Evolutionary conservation across 805 yeast species (phyloP).

Genomic region (Saccharomycopsis guyanensis): DNA sequence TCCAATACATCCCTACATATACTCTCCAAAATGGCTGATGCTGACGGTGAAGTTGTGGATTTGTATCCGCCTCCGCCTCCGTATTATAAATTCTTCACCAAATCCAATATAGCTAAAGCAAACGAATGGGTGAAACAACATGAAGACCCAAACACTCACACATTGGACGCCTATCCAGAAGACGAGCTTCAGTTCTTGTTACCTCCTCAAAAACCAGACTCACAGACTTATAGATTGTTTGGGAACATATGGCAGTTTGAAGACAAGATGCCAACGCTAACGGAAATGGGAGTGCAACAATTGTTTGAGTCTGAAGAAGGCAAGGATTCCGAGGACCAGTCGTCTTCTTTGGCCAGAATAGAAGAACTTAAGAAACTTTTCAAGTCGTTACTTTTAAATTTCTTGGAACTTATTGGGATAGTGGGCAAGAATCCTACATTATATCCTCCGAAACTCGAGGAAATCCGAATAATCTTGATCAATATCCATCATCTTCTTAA

Average conservation of each 20-base stretch:
- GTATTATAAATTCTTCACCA: conserved; percentile 64
- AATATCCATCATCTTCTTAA: conserved; percentile 89
- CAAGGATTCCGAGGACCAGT: conserved; percentile 25
- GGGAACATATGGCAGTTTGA: conserved; percentile 80
- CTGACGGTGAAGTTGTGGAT: conserved; percentile 44
- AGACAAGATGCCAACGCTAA: conserved; percentile 69
- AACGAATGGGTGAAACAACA: conserved; percentile 24
- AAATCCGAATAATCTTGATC: conserved; percentile 70
- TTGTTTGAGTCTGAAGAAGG: conserved; percentile 32
- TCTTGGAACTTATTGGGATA: conserved; percentile 73
- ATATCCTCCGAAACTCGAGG: conserved; percentile 59
- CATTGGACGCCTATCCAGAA: conserved; percentile 25
- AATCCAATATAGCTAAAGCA: conserved; percentile 49
- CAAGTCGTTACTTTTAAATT: conserved; percentile 71
- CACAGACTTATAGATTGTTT: conserved; percentile 69
- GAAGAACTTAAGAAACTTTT: conserved; percentile 73
- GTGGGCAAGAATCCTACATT: conserved; percentile 66
- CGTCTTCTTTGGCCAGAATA: conserved; percentile 47
- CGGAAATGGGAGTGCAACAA: conserved; percentile 71
- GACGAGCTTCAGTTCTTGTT: conserved; percentile 48
- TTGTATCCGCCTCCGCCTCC: conserved; percentile 95
- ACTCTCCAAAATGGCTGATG: neutral
- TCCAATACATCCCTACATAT: no score
- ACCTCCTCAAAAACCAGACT: conserved; percentile 60
- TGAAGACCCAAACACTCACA: conserved; percentile 20